Base-by-base conservation (phyloP, 495 filamentous ascomycete genomes). In the Xylaria curta region DNA sequence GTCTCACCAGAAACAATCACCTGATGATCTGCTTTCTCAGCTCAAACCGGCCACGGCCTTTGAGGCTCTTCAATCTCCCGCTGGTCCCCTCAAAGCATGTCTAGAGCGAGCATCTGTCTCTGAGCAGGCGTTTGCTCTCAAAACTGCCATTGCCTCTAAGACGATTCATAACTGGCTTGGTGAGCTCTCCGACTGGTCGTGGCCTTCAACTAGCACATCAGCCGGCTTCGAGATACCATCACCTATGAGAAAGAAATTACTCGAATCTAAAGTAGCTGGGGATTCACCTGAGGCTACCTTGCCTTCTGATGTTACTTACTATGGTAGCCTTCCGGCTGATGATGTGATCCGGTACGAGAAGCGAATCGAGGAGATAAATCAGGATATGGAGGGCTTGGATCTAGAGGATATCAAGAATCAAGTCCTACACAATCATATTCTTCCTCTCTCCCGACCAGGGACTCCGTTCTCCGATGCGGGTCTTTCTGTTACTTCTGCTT, bases 341-440 rank as follows among this genome's bases (percentile, higher is more conserved):
- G 82, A 89, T 36, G 90, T 95, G 0, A 79, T 86, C 38, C 77
- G 82, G 63, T 94, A 96, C 78, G 92, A 95, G 76, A 82, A 80
- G 47, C 87, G 95, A 36, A 86, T 97, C 31, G 91, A 95, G 46
- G 89, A 91, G 66, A 97, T 99, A 72, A 84, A 84, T 26, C 87
- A 90, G 61, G 91, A 89, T 62, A 89, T 98, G 85, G 93, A 95
- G 26, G 86, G 87, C 53, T 83, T 99, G 59, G 89, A 94, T 66
- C 86, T 99, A 58, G 94, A 97, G 72, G 94, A 97, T 74, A 89
- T 98, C 75, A 98, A 98, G 82, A 88, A 86, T 60, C 93, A 94
- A 79, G 93, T 98, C 73, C 83, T 97, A 68, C 90, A 91, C 84
- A 92, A 91, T 69, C 91, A 96, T 83, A 88, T 91, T 78, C 78